Evolutionary conservation across 768 basidiomycete genomes (phyloP).

Genomic region (Rubroboletus satanas): DNA sequence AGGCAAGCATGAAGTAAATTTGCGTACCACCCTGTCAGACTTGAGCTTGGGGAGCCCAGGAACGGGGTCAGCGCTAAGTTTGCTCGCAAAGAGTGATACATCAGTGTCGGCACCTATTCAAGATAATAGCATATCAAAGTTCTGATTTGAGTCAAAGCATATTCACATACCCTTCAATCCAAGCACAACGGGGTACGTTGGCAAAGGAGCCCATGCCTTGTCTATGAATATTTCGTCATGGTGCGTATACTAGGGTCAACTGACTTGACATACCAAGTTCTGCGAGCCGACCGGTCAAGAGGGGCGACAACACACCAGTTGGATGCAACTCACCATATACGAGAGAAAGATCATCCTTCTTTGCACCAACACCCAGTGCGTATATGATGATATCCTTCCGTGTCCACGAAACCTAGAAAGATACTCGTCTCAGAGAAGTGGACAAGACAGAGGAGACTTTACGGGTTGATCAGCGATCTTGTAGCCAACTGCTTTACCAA

Average conservation of each 20-base stretch:
- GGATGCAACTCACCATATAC: conserved; percentile 56
- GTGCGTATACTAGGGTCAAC: not conserved
- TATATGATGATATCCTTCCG: conserved; percentile 79
- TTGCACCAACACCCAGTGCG: conserved; percentile 78
- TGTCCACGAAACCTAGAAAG: conserved; percentile 71
- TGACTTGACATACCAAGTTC: conserved; percentile 46
- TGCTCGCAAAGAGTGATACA: conserved; percentile 63
- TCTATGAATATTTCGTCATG: conserved; percentile 35
- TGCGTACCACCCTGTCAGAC: conserved; percentile 63
- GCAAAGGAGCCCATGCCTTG: conserved; percentile 68
- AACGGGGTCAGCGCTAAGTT: conserved; percentile 34
- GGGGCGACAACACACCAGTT: not conserved
- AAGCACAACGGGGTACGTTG: conserved; percentile 83
- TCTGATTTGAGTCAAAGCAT: not conserved
- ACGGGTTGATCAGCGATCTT: conserved; percentile 53
- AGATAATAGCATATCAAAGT: not conserved
- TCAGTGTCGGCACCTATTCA: conserved; percentile 53
- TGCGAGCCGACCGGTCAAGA: conserved; percentile 16
- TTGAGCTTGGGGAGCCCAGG: conserved; percentile 71
- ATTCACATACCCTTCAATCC: conserved; percentile 53
- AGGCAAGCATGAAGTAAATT: not conserved
- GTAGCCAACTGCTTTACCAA: conserved; percentile 64
- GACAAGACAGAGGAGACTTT: conserved; percentile 16
- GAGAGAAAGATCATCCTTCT: conserved; percentile 62
- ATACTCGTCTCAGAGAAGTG: not conserved